Percentiles rank a stretch among this genome's conserved stretches.
Conservation (phyloP, 192 early-diverging fungal genomes). For the Mortierella claussenii region DNA sequence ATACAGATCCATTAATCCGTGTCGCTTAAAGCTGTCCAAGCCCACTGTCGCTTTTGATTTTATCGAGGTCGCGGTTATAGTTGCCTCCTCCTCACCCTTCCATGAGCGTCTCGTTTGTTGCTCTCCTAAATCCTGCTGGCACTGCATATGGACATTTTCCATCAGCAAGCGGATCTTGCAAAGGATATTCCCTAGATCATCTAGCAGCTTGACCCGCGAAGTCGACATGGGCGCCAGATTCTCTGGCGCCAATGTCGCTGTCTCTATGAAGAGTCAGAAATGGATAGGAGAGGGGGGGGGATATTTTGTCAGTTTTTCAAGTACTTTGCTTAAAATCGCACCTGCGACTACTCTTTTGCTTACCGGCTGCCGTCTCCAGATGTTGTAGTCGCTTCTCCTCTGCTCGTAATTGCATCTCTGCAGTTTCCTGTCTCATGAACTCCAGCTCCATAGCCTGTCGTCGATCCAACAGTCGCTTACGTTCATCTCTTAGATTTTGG, state of each 20-base stretch:
- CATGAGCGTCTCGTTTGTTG: neutral
- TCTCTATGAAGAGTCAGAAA: neutral
- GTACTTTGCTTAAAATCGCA: no score
- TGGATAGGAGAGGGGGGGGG: neutral
- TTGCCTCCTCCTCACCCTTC: neutral
- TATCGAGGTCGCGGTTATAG: no score
- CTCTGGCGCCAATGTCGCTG: slow-evolving; percentile 10
- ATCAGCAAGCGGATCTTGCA: slow-evolving; percentile 6
- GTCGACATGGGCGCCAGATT: slow-evolving; percentile 5
- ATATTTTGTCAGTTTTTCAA: no score
- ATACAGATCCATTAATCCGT: slow-evolving; percentile 22
- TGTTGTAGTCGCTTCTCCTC: slow-evolving; percentile 3
- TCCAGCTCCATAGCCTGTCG: slow-evolving; percentile 11
- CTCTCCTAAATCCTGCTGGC: neutral
- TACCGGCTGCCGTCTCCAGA: slow-evolving; percentile 7
- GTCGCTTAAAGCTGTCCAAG: slow-evolving; percentile 7
- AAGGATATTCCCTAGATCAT: slow-evolving; percentile 13
- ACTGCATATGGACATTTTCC: slow-evolving; percentile 17
- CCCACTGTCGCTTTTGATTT: neutral
- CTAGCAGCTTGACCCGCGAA: slow-evolving; percentile 5
- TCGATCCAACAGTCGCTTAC: slow-evolving; percentile 5
- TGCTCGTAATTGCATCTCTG: neutral
- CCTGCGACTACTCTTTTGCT: no score
- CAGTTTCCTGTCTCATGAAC: slow-evolving; percentile 18
- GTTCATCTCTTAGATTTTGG: slow-evolving; percentile 7